Conservation (phyloP, 2,329 filamentous ascomycete genomes). For the Fusarium sp. region DNA sequence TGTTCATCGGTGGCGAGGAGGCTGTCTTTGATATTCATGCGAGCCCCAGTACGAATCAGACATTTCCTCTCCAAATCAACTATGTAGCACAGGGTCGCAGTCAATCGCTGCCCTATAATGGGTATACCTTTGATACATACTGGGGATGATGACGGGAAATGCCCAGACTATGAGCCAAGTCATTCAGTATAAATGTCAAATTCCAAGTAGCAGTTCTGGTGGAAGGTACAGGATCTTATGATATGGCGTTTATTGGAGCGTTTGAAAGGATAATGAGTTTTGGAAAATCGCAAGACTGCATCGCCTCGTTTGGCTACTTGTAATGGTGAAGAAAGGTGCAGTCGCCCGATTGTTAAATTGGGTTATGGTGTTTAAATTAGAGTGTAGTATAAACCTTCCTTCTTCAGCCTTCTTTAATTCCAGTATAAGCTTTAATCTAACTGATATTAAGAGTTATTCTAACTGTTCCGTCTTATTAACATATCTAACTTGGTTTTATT, state of each 20-base stretch:
- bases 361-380: neutral
- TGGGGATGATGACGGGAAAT: neutral
- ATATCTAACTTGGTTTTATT: too few relatives aligned
- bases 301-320: neutral
- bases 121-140: neutral
- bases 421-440: neutral
- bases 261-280: neutral
- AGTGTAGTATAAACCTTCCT: neutral
- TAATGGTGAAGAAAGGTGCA: neutral
- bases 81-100: neutral
- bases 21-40: neutral
- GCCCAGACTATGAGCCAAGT: neutral
- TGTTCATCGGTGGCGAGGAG: neutral
- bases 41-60: neutral
- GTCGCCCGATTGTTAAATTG: neutral
- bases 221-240: neutral
- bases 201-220: neutral
- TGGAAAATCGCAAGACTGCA: neutral
- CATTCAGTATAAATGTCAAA: neutral
- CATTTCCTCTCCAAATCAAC: too few relatives aligned
- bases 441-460: neutral
- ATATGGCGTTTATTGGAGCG: neutral
- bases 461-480: neutral
- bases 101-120: neutral
- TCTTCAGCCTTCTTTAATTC: neutral